Evolutionary conservation across 768 basidiomycete species (phyloP).

Genomic region (Clathrus columnatus): DNA sequence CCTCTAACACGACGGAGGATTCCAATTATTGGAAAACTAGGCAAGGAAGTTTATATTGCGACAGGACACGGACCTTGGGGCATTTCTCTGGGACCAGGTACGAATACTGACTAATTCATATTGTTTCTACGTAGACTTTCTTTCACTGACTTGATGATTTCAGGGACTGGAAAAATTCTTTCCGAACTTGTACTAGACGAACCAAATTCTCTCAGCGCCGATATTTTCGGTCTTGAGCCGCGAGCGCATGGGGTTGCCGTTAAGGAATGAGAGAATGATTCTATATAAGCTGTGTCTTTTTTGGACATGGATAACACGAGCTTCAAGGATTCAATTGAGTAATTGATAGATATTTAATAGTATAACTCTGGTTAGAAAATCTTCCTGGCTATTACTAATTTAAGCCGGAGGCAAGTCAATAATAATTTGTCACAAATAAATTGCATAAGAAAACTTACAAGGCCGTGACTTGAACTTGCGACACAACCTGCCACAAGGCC

Average conservation of each 20-base stretch:
- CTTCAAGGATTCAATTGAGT: no score
- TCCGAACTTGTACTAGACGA: constrained; percentile 2
- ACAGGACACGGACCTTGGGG: constrained; percentile 35
- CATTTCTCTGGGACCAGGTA: constrained; percentile 25
- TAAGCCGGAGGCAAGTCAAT: no score
- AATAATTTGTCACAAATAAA: no score
- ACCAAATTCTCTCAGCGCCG: neutral
- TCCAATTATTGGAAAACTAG: constrained; percentile 25
- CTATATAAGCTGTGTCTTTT: no score
- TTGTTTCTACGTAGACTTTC: neutral
- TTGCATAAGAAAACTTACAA: no score
- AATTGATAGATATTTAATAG: no score
- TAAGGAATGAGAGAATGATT: no score
- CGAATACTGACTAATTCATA: neutral
- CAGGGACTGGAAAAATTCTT: constrained; percentile 9
- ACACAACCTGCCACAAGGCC: neutral
- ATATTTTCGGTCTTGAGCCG: constrained; percentile 6
- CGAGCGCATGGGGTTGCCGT: no score
- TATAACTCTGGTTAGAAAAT: no score
- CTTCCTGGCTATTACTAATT: no score
- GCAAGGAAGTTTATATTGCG: constrained; percentile 22
- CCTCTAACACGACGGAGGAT: constrained; percentile 24
- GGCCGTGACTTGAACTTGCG: no score
- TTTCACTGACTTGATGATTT: neutral
- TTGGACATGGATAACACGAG: no score